Base-by-base conservation (phyloP, 2,329 filamentous ascomycete genomes). In the Coniochaeta ligniaria region DNA sequence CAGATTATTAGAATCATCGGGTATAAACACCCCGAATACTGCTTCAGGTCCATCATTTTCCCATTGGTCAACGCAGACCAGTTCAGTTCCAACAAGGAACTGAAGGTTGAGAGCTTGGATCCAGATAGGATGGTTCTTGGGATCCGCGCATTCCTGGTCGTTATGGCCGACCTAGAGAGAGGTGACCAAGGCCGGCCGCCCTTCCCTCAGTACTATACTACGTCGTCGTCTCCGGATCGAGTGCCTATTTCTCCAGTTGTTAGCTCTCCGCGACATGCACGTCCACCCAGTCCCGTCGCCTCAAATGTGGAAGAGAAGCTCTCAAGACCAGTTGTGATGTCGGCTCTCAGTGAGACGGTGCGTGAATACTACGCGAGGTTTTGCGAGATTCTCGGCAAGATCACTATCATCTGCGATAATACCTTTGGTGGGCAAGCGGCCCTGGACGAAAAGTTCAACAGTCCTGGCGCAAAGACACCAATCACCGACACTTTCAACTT, bases 91-190 rank as follows among this genome's bases (percentile, higher is more conserved):
- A 79, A 91, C 64, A 82, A 88, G 68, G 91, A 96, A 52, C 77
- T 95, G 47, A 92, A 86, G 70, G 90, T 97, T 31, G 95, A 98
- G 70, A 91, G 96, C 69, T 82, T 99, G 63, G 95, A 99, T 63
- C 95, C 96, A 0, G 96, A 99, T 70, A 89, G 91, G 68, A 96
- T 97, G 76, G 94, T 98, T n/a, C 90, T 99, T 66, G 95, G 93
- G 2, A 99, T 99, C 64, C 86, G 92, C 64, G 91, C 95, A 3
- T 99, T 98, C 71, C 80, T 99, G 31, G 91, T 90, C 35, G 92
- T 98, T 66, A 94, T 99, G 85, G 84, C 90, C 0, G 95, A 99
- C 72, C 79, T 98, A 28, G 95, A 99, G 73, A 94, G 89, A 64
- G 88, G 89, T 28, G 89, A 93, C 57, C 83, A 86, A 64, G 84